Base-by-base conservation (phyloP, 139 green algal species). In the Chlorella vulgaris region DNA sequence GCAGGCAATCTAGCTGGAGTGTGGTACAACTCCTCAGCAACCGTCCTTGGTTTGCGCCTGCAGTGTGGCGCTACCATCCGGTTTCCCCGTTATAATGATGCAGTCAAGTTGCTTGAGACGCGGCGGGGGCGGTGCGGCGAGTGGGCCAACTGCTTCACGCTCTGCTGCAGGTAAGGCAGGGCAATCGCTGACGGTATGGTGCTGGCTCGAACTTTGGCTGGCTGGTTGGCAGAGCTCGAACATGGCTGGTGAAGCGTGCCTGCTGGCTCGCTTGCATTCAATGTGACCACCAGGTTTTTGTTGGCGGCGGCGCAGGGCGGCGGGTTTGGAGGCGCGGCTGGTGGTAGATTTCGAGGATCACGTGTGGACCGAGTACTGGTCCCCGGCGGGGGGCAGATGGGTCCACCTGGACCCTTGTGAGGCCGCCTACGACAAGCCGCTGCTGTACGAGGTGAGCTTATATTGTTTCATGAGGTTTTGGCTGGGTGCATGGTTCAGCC, bases 91-190 rank as follows among this genome's bases (percentile, higher is more conserved):
- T 92, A 91, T 79, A 94, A 92, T 55, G 69, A 88, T 51, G 61
- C 88, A 1, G 68, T 58, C 0, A 93, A 93, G 88, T 88, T 97
- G 69, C 87, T 97, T 43, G 83, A 94, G 50, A 95, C 91, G 4
- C 86, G 93, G 55, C 66, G 75, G 0, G 93, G 93, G 26, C 85
- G 91, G 26, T 95, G 92, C 85, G 91, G 91, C 3, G 91, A 93
- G 81, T 93, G 92, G 90, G 91, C 93, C 43, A 96, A 98, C 80
- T 84, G 70, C 61, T 97, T 98, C 78, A 81, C 89, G 35, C 86
- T 96, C 26, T 90, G 86, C 78, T 90, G 90, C 62, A 61, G 92
- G 10, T 81, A 6, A 26, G 67, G n/a, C n/a, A n/a, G n/a, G n/a
- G n/a, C n/a, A n/a, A n/a, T n/a, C n/a, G n/a, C n/a, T n/a, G n/a